Evolutionary conservation across 1,284 basidiomycete genomes (phyloP).

Genomic region (Anthracocystis setariae): DNA sequence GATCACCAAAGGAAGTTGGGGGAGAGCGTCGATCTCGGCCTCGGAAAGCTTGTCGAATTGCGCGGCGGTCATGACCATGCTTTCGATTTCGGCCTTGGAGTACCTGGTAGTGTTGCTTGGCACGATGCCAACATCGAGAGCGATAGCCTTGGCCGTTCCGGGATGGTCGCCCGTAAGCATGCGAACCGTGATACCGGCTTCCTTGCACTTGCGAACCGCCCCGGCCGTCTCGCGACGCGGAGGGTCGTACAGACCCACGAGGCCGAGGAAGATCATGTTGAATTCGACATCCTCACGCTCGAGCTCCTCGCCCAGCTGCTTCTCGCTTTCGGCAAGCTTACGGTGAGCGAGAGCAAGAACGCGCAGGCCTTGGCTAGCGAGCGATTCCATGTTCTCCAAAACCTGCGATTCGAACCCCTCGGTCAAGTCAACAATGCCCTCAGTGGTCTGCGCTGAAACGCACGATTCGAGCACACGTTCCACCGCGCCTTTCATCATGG

Average conservation of each 20-base stretch:
- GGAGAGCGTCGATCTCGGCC: conserved; percentile 73
- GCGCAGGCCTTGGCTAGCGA: conserved; percentile 62
- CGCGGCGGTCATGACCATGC: conserved; percentile 71
- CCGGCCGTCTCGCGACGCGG: conserved; percentile 76
- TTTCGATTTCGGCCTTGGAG: conserved; percentile 48
- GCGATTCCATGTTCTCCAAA: conserved; percentile 62
- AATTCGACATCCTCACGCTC: conserved; percentile 71
- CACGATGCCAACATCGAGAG: conserved; percentile 72
- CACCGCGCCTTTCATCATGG: conserved; percentile 67
- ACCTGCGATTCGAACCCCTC: conserved; percentile 49
- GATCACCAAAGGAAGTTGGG: conserved; percentile 73
- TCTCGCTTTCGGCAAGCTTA: conserved; percentile 46
- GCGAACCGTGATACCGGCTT: conserved; percentile 76
- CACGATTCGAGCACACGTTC: conserved; percentile 64
- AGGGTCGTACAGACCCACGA: conserved; percentile 77
- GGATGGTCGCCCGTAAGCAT: conserved; percentile 73
- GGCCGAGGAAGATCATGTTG: conserved; percentile 74
- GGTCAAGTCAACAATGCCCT: conserved; percentile 65
- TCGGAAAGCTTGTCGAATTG: conserved; percentile 77
- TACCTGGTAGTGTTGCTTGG: conserved; percentile 66
- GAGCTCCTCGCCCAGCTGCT: conserved; percentile 46
- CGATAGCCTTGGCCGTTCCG: conserved; percentile 68
- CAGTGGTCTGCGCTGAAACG: conserved; percentile 42
- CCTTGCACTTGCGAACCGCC: conserved; percentile 75
- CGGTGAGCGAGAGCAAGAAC: conserved; percentile 64